Evolutionary conservation across 2,329 filamentous ascomycete species (phyloP), one percentile per base, ranked within the genome.

Genomic region (Cordyceps cateniannulata): DNA sequence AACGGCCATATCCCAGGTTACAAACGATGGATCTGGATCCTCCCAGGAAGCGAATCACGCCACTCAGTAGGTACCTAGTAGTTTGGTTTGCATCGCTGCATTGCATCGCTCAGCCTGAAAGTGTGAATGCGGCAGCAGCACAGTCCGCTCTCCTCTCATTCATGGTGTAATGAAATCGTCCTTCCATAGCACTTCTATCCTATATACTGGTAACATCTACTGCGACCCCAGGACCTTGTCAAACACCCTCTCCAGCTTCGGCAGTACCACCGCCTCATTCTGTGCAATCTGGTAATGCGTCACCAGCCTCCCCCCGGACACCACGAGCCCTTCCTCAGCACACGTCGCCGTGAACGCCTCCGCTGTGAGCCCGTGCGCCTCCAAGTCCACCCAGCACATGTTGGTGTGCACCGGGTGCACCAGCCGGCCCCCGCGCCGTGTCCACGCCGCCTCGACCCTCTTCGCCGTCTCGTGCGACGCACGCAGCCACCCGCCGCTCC

Each of bases 331-430:
- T 12, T 70, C 73, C 38, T 76, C 75, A 52, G 69, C 68, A 6
- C 75, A 76, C 35, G 79, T 69, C 65, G 73, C 69, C 16, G 70
- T 68, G 56, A 82, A 75, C 44, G 68, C 71, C 59, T 70, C 70
- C 6, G 56, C 63, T 16, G 71, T 70, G 63, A 79, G 77, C 2
- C 83, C 82, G 12, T 83, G 81, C 1, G 81, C 80, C 32, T 85
- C 81, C 18, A 95, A 76, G 71, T 96, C 87, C 62, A 96, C 69
- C 91, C 90, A 96, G 38, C 91, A 85, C 90, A 96, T 96, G 75
- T 96, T 96, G n/a, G 91, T 96, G 69, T 96, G 87, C 1, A 89
- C 87, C 0, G 89, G 87, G 62, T 87, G 79, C 22, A 80, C 73
- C 61, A 91, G 74, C 73, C 82, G 84, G 1, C 91, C 91, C 5